A percentile compares a stretch with the other conserved stretches of the same genome.
Evolutionary conservation across 1,284 basidiomycete genomes (phyloP).

Genomic region (Ceratobasidium sp.): DNA sequence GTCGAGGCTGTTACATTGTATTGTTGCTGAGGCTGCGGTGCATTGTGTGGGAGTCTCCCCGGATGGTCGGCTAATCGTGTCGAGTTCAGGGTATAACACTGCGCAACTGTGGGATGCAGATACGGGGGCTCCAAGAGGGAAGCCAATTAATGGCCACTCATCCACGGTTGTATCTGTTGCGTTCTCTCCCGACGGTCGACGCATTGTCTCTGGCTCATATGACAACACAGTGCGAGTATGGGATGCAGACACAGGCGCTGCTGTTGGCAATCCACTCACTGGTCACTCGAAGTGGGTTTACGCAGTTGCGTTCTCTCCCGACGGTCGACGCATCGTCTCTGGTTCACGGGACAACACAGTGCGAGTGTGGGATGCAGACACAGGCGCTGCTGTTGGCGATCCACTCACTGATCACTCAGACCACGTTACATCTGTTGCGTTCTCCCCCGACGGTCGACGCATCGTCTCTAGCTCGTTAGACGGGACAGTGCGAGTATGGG

Average conservation of each 20-base stretch:
- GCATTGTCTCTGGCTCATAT: slow-evolving; percentile 28
- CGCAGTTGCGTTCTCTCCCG: too few relatives aligned
- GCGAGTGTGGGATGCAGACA: too few relatives aligned
- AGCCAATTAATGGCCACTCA: slow-evolving; percentile 22
- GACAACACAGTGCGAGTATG: slow-evolving; percentile 39
- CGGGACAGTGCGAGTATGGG: too few relatives aligned
- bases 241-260: slow-evolving; percentile 26
- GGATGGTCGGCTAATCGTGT: neutral
- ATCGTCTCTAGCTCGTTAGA: too few relatives aligned
- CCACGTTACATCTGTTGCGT: too few relatives aligned
- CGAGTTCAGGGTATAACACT: neutral
- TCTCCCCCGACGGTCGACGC: too few relatives aligned
- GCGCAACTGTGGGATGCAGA: neutral
- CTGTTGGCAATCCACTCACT: neutral
- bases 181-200: slow-evolving; percentile 37
- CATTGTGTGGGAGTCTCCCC: neutral
- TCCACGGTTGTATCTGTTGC: slow-evolving; percentile 26
- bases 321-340: too few relatives aligned
- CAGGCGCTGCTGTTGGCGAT: too few relatives aligned
- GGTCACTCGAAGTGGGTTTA: neutral
- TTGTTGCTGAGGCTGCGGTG: neutral
- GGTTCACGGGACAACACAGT: too few relatives aligned
- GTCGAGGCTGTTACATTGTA: neutral
- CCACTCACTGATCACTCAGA: too few relatives aligned
- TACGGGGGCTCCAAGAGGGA: neutral